A percentile compares a stretch with the other conserved stretches of the same genome.
phyloP scores from a whole-genome alignment of 176 grass and related monocot genomes.

The Musa schizocarpa region DNA sequence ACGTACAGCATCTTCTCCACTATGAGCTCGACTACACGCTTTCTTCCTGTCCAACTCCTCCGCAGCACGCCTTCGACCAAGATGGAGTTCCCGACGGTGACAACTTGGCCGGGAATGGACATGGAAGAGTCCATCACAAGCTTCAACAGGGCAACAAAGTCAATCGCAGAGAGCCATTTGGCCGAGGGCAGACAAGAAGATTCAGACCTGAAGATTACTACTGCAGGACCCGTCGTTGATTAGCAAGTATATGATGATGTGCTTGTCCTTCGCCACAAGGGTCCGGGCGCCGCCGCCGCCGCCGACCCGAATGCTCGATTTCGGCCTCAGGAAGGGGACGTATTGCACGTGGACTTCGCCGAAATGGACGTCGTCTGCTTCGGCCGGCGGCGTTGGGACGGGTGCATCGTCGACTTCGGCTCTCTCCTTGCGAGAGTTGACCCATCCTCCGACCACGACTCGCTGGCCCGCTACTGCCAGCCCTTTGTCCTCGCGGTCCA shows the following conservation, averaged over 20 bases:
- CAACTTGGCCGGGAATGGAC: conserved; percentile 32
- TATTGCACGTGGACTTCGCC: background rate
- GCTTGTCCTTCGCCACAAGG: background rate
- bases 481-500: conserved; percentile 21
- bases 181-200: background rate
- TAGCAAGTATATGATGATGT: conserved; percentile 6
- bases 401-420: background rate
- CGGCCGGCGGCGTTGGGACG: background rate
- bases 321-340: background rate
- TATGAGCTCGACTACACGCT: conserved; percentile 31
- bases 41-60: background rate
- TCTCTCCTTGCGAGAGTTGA: conserved; percentile 34
- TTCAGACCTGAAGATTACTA: conserved; percentile 39
- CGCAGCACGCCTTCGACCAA: conserved; percentile 45
- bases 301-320: background rate
- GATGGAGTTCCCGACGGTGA: conserved; percentile 33
- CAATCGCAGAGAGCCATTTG: background rate
- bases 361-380: background rate
- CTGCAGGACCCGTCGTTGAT: conserved; percentile 62
- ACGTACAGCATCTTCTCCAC: conserved; percentile 49
- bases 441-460: conserved; percentile 47
- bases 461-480: conserved; percentile 27
- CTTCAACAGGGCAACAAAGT: conserved; percentile 16
- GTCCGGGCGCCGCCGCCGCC: background rate
- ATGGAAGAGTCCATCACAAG: conserved; percentile 39